phyloP scores from a whole-genome alignment of 2,329 filamentous ascomycete species.

The Aspergillus uvarum region DNA sequence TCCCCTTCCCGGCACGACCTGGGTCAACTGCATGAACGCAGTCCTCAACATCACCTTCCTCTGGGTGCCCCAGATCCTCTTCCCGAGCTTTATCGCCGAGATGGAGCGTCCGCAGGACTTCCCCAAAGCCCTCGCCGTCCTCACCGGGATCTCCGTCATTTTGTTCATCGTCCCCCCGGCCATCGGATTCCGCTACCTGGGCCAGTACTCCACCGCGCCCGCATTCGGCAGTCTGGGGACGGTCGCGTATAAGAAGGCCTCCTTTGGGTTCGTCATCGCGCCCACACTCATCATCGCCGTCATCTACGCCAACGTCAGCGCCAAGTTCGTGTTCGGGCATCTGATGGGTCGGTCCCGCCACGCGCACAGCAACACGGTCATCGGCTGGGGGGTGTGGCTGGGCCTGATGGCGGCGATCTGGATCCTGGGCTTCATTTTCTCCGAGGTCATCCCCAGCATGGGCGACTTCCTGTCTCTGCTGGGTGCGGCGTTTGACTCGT shows the following conservation, averaged over 20 bases:
- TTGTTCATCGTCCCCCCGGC: slow-evolving; percentile 52
- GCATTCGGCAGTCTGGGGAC: slow-evolving; percentile 51
- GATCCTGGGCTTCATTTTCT: slow-evolving; percentile 48
- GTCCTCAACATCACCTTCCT: slow-evolving; percentile 53
- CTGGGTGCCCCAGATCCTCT: slow-evolving; percentile 54
- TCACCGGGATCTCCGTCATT: slow-evolving; percentile 46
- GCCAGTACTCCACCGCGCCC: slow-evolving; percentile 52
- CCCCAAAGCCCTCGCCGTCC: slow-evolving; percentile 51
- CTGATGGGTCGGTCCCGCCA: slow-evolving; percentile 47
- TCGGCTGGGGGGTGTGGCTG: slow-evolving; percentile 50
- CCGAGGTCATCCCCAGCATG: slow-evolving; percentile 52
- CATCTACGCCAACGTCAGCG: slow-evolving; percentile 52
- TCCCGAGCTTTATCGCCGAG: slow-evolving; percentile 54
- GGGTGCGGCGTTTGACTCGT: slow-evolving; percentile 50
- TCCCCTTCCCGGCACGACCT: slow-evolving; percentile 48
- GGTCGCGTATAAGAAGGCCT: slow-evolving; percentile 49
- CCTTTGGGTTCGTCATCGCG: slow-evolving; percentile 53
- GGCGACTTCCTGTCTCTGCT: slow-evolving; percentile 52
- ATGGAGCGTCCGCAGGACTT: slow-evolving; percentile 54
- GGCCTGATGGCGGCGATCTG: slow-evolving; percentile 46
- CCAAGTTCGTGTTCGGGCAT: slow-evolving; percentile 49
- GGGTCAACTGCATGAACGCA: slow-evolving; percentile 51
- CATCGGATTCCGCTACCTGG: slow-evolving; percentile 51
- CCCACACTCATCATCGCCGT: slow-evolving; percentile 52
- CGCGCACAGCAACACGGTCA: slow-evolving; percentile 49